phyloP scores from a whole-genome alignment of 2,329 filamentous ascomycete genomes.

The Akanthomyces muscarius region DNA sequence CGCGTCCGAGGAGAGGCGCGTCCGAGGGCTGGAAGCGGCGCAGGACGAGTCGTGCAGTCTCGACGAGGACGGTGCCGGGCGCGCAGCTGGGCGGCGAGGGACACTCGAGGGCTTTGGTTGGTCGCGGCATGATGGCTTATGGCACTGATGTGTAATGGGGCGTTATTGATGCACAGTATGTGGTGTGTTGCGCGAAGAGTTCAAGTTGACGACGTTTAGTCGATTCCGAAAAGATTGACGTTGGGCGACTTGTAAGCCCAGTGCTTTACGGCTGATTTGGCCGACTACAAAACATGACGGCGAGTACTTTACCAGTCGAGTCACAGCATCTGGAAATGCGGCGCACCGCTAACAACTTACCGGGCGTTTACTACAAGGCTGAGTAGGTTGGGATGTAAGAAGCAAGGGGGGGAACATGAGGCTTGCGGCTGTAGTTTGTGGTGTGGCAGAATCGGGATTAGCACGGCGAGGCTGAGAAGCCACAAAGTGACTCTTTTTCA shows the following conservation, averaged over 20 bases:
- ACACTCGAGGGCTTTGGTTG: constrained; percentile 16
- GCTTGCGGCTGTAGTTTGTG: not conserved
- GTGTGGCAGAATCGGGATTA: not conserved
- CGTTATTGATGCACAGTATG: not conserved
- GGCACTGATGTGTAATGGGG: not conserved
- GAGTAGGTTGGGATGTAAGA: too few relatives aligned
- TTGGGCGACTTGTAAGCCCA: too few relatives aligned
- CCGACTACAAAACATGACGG: too few relatives aligned
- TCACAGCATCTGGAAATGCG: too few relatives aligned
- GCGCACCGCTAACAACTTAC: too few relatives aligned
- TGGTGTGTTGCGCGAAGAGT: not conserved
- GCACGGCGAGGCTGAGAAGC: constrained; percentile 21
- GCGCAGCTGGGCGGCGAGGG: constrained; percentile 25
- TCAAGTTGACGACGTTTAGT: not conserved
- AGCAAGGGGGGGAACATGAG: too few relatives aligned
- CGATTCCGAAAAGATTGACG: too few relatives aligned
- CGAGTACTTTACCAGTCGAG: too few relatives aligned
- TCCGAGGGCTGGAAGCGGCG: constrained; percentile 39
- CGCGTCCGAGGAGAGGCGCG: constrained; percentile 37
- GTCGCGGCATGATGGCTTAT: not conserved
- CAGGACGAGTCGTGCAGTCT: constrained; percentile 35
- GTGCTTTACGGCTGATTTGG: too few relatives aligned
- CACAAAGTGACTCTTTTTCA: not conserved
- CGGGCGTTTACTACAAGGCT: too few relatives aligned
- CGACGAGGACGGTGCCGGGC: constrained; percentile 28